These are phyloP conservation scores for Halophytophthora batemanensis DNA, from an alignment of 352 stramenopile genomes.

Conservation along the genomic window DNA sequence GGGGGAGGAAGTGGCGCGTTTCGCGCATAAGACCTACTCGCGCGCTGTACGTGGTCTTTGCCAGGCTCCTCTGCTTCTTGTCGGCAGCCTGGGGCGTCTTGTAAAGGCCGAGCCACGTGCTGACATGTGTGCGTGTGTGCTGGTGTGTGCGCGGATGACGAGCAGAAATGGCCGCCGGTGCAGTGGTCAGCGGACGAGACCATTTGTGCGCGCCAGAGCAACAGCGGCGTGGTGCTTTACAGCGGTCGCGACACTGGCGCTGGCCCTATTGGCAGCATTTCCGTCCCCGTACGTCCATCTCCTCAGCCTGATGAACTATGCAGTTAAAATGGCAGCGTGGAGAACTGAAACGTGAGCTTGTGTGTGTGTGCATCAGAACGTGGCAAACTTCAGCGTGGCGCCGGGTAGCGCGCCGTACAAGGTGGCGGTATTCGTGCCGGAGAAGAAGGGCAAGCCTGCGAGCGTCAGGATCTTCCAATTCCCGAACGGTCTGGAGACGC, in stretches of 20 bases:
- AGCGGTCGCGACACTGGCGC: conserved; percentile 57
- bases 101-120: not conserved
- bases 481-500: conserved; percentile 47
- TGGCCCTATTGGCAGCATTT: conserved; percentile 67
- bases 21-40: conserved; percentile 86
- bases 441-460: conserved; percentile 89
- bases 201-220: conserved; percentile 76
- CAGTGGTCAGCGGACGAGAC: conserved; percentile 90
- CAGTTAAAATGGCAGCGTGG: too few relatives aligned
- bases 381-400: conserved; percentile 82
- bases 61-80: not conserved
- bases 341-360: too few relatives aligned
- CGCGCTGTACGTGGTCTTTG: conserved; percentile 50
- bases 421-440: conserved; percentile 82
- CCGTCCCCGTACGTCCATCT: conserved; percentile 47
- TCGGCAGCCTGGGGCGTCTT: too few relatives aligned
- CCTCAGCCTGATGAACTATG: too few relatives aligned
- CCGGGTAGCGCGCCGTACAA: conserved; percentile 77
- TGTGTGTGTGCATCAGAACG: conserved; percentile 41
- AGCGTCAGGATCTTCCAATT: conserved; percentile 86
- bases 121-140: not conserved
- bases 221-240: conserved; percentile 78
- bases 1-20: conserved; percentile 60
- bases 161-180: conserved; percentile 87
- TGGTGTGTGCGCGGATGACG: not conserved